Conservation (phyloP, 768 basidiomycete species). For the Termitomyces sp. region DNA sequence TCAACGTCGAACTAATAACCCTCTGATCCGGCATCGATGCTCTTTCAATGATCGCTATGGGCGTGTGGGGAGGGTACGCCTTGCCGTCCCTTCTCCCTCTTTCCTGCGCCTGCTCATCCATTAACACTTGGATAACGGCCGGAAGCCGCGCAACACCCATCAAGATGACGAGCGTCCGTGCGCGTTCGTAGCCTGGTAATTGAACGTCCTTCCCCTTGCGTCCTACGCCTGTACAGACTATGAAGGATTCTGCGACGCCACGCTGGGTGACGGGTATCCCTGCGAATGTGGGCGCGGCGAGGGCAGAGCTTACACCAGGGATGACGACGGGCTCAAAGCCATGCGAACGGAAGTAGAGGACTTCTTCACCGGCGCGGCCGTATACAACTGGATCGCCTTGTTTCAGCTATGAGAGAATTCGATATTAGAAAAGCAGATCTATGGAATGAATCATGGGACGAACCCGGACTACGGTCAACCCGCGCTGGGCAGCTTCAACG, state of each 20-base stretch:
- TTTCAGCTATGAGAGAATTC: slow-evolving; percentile 60
- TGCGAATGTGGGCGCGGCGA: slow-evolving; percentile 87
- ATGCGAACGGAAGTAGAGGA: slow-evolving; percentile 83
- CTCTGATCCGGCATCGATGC: slow-evolving; percentile 95
- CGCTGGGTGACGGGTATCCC: slow-evolving; percentile 95
- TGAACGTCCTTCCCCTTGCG: slow-evolving; percentile 76
- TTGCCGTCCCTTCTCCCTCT: slow-evolving; percentile 29
- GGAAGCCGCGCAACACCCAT: slow-evolving; percentile 93
- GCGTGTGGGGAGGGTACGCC: slow-evolving; percentile 70
- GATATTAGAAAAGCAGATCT: background rate
- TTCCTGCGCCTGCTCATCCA: slow-evolving; percentile 12
- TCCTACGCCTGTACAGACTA: slow-evolving; percentile 94
- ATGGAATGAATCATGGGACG: slow-evolving; percentile 22
- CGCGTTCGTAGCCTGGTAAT: slow-evolving; percentile 85
- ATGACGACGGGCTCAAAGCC: slow-evolving; percentile 84
- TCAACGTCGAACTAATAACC: slow-evolving; percentile 73
- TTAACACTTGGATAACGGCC: slow-evolving; percentile 65
- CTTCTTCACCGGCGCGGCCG: slow-evolving; percentile 92
- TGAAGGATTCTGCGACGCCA: slow-evolving; percentile 85
- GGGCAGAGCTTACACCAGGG: slow-evolving; percentile 86
- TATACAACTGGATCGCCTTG: slow-evolving; percentile 98
- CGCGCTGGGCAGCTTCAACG: slow-evolving; percentile 73
- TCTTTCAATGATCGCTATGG: slow-evolving; percentile 92
- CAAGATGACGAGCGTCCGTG: slow-evolving; percentile 76
- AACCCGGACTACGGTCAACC: slow-evolving; percentile 85